Conservation (phyloP, 2,329 filamentous ascomycete species). For the Fusarium tricinctum region DNA sequence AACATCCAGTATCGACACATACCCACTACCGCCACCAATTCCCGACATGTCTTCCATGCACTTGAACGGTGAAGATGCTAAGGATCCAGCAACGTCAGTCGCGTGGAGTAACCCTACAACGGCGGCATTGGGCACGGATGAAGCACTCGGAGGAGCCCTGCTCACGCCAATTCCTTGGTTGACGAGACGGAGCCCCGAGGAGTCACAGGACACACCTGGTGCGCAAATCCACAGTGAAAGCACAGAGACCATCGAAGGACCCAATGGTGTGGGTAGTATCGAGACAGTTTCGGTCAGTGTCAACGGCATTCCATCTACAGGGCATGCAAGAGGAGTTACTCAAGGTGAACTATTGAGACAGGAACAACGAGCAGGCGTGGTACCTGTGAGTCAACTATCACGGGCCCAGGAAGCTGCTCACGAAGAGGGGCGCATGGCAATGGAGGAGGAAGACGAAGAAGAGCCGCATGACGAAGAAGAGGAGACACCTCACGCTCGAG, state of each 20-base stretch:
- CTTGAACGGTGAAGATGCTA: conserved; percentile 72
- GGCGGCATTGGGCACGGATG: conserved; percentile 80
- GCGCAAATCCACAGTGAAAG: conserved; percentile 75
- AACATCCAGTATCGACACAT: conserved; percentile 83
- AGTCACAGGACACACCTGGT: conserved; percentile 50
- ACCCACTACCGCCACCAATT: conserved; percentile 81
- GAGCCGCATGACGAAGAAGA: conserved; percentile 63
- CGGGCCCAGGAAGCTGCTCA: conserved; percentile 56
- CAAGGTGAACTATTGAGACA: conserved; percentile 89
- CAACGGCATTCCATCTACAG: conserved; percentile 74
- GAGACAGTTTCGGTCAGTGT: conserved; percentile 84
- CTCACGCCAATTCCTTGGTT: conserved; percentile 97
- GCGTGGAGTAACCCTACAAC: conserved; percentile 64
- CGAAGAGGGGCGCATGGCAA: conserved; percentile 49
- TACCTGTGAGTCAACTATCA: conserved; percentile 74
- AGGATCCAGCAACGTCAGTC: conserved; percentile 56
- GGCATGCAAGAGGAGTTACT: conserved; percentile 71
- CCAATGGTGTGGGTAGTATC: conserved; percentile 82
- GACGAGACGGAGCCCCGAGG: conserved; percentile 56
- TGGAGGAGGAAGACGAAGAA: conserved; percentile 51
- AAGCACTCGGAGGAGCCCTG: conserved; percentile 88
- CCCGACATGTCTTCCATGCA: conserved; percentile 69
- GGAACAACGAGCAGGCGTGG: conserved; percentile 85
- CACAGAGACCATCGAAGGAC: conserved; percentile 84
- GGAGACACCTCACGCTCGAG: conserved; percentile 82